phyloP scores from a whole-genome alignment of 257 asterid species.

The Solanum pimpinellifolium region DNA sequence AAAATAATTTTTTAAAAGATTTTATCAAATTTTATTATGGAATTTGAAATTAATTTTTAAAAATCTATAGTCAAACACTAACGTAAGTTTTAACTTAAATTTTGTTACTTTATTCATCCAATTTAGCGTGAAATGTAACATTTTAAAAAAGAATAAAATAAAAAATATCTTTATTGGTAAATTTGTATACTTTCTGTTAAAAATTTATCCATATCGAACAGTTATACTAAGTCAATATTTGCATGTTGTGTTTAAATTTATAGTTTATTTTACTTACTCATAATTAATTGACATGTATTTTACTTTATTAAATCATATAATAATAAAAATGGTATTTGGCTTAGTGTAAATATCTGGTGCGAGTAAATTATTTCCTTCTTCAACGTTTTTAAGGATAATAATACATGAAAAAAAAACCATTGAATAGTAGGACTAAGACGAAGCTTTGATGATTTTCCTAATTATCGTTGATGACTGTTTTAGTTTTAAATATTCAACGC shows the following conservation, averaged over 20 bases:
- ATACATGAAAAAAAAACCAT: background rate
- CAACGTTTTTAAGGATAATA: background rate
- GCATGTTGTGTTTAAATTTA: too few relatives aligned
- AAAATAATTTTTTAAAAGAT: too few relatives aligned
- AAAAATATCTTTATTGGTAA: background rate
- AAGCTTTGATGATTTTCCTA: background rate
- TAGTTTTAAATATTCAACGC: background rate
- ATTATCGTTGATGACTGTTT: background rate
- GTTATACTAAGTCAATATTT: too few relatives aligned
- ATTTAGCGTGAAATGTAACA: background rate
- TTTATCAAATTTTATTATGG: background rate
- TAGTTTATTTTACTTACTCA: too few relatives aligned
- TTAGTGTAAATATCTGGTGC: too few relatives aligned
- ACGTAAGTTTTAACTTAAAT: background rate
- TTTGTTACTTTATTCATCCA: background rate
- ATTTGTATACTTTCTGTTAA: background rate
- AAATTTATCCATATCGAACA: too few relatives aligned
- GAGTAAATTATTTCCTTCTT: background rate
- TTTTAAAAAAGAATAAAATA: too few relatives aligned
- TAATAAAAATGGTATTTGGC: too few relatives aligned
- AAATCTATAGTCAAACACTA: too few relatives aligned
- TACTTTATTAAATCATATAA: too few relatives aligned
- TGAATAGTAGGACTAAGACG: background rate
- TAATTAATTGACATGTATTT: too few relatives aligned
- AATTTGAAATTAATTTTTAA: too few relatives aligned